Evolutionary conservation across 441 rosid species (phyloP).

Genomic region (Euphorbia corollata): DNA sequence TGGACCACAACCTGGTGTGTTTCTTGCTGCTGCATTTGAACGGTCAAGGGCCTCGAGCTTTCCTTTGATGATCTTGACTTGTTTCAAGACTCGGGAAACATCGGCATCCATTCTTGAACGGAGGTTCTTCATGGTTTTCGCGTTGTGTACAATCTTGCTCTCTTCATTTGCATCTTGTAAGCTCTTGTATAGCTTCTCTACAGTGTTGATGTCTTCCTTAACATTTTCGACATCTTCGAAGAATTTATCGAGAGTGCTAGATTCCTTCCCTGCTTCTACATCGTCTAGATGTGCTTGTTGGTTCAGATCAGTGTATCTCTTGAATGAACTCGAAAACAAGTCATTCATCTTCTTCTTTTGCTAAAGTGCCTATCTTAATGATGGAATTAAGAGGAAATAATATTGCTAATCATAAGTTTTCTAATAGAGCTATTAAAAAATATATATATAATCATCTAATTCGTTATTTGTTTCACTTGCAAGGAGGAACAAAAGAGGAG

Average conservation of each 20-base stretch:
- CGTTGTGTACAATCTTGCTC: conserved; percentile 60
- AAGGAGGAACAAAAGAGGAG: conserved; percentile 28
- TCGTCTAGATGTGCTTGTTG: conserved; percentile 44
- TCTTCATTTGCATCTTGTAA: conserved; percentile 71
- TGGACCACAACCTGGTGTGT: conserved; percentile 67
- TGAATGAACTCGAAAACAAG: conserved; percentile 75
- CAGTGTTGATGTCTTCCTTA: conserved; percentile 57
- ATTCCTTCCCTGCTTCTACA: conserved; percentile 57
- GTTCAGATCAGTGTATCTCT: conserved; percentile 42
- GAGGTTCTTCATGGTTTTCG: conserved; percentile 59
- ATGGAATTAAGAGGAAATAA: background rate
- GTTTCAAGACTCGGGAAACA: conserved; percentile 57
- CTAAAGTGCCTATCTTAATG: background rate
- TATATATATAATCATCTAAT: conserved; percentile 18
- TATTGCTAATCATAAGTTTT: background rate
- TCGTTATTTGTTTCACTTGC: conserved; percentile 16
- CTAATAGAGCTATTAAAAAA: background rate
- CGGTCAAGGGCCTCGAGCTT: conserved; percentile 72
- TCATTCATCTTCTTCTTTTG: conserved; percentile 55
- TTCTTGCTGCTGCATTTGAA: conserved; percentile 63
- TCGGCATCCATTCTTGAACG: conserved; percentile 66
- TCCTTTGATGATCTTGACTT: conserved; percentile 57
- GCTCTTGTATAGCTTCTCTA: conserved; percentile 33
- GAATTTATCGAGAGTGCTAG: conserved; percentile 64
- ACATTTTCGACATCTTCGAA: conserved; percentile 74